Base-by-base conservation (phyloP, 352 stramenopile genomes). In the Phytophthora fragariae region DNA sequence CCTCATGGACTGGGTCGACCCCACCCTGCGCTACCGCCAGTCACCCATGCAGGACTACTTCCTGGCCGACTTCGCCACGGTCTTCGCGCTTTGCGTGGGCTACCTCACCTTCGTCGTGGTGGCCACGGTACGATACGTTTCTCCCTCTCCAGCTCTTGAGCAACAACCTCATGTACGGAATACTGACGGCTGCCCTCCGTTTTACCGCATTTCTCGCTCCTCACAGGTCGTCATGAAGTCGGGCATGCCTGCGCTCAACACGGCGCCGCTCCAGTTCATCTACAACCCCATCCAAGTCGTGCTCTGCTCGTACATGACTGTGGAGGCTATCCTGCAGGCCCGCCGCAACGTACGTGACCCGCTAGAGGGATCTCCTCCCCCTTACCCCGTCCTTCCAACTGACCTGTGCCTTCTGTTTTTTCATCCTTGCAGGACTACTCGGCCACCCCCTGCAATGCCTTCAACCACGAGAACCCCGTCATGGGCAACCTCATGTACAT, bases 251-350 rank as follows among this genome's bases (percentile, higher is more conserved):
- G 79, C 80, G 17, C 57, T 90, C 70, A 92, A 91, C 62, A 87
- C 76, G 27, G 81, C 73, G 39, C 68, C 79, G 5, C 82, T 98
- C 47, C 96, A 97, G 75, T 98, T 98, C 73, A 66, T 97, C 27
- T 98, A 98, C 91, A 98, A 98, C 76, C 90, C 97, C 46, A 89
- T 94, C 1, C 95, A 98, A 82, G 92, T 98, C 61, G 96, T 98
- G 71, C 57, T 97, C 1, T 98, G 93, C 74, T 96, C 92, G 15
- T 98, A 98, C 88, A 98, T 98, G 93, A 98, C 87, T 29, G 84
- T 98, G 29, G 95, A 98, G 82, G 91, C 91, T 24, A 84, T 83
- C 33, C 77, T 98, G 33, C 75, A 98, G 63, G 93, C 94, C 39
- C 94, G 96, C 76, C 89, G 89, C 65, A 92, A 95, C 69, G 84